A percentile compares a stretch with the other conserved stretches of the same genome.
Evolutionary conservation across 2,329 filamentous ascomycete species (phyloP).

Genomic region (Didymella keratinophila): DNA sequence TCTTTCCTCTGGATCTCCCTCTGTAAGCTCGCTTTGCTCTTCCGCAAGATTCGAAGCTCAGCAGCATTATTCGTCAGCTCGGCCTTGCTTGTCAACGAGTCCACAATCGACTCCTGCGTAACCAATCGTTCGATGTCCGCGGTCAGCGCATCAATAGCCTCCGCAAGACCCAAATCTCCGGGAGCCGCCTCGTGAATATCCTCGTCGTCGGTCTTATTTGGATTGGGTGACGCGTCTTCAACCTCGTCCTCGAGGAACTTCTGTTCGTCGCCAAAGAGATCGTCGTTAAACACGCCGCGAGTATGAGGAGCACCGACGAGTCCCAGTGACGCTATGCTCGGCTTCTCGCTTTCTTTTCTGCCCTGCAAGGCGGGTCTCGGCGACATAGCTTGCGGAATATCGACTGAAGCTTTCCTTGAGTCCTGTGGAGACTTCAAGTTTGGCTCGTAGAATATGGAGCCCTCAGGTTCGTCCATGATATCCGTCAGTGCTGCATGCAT

Average conservation of each 20-base stretch:
- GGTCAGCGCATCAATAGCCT: slow-evolving; percentile 88
- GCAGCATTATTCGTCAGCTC: slow-evolving; percentile 97
- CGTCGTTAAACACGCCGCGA: slow-evolving; percentile 91
- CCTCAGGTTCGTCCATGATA: slow-evolving; percentile 81
- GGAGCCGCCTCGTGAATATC: slow-evolving; percentile 94
- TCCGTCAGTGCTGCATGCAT: slow-evolving; percentile 92
- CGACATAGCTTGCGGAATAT: slow-evolving; percentile 58
- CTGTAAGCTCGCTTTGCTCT: slow-evolving; percentile 92
- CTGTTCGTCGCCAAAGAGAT: slow-evolving; percentile 90
- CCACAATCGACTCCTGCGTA: slow-evolving; percentile 88
- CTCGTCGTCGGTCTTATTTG: slow-evolving; percentile 72
- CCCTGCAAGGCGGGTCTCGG: slow-evolving; percentile 45
- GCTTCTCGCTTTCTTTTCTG: slow-evolving; percentile 66
- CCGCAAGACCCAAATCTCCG: slow-evolving; percentile 89
- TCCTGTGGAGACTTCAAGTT: slow-evolving; percentile 63
- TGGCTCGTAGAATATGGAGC: slow-evolving; percentile 70
- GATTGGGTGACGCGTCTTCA: slow-evolving; percentile 69
- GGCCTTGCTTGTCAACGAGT: slow-evolving; percentile 90
- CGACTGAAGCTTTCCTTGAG: slow-evolving; percentile 70
- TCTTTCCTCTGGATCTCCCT: slow-evolving; percentile 93
- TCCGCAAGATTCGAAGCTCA: slow-evolving; percentile 88
- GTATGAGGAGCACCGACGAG: slow-evolving; percentile 86
- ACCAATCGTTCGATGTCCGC: slow-evolving; percentile 88
- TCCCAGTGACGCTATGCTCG: slow-evolving; percentile 88
- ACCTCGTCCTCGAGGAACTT: slow-evolving; percentile 86